Evolutionary conservation across 2,329 filamentous ascomycete genomes (phyloP).

Genomic region (Penicillium sp.): DNA sequence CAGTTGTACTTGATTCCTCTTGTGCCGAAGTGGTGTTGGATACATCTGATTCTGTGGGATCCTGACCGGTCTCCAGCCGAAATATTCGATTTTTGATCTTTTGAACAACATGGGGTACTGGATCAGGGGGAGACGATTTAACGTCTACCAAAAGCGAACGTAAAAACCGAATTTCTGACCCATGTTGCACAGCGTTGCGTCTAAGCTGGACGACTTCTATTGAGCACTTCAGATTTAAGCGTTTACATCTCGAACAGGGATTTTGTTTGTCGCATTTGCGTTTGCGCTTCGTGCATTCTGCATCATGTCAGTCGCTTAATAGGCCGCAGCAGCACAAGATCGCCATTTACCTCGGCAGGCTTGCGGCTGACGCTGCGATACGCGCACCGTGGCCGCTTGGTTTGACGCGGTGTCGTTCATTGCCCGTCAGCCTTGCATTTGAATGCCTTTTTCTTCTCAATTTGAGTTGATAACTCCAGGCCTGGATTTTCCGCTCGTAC

Average conservation of each 20-base stretch:
- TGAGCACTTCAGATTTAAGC: slow-evolving; percentile 26
- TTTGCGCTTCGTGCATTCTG: slow-evolving; percentile 31
- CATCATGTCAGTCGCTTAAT: slow-evolving; percentile 9
- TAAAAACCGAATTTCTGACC: slow-evolving; percentile 29
- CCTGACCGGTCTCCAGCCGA: slow-evolving; percentile 22
- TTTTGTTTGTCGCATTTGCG: slow-evolving; percentile 29
- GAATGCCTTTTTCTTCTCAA: neutral
- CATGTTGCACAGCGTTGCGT: slow-evolving; percentile 27
- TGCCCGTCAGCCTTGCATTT: neutral
- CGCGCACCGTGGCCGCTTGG: slow-evolving; percentile 14
- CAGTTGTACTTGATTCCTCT: slow-evolving; percentile 8
- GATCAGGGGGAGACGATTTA: slow-evolving; percentile 13
- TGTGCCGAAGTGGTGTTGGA: neutral
- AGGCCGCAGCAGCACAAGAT: neutral
- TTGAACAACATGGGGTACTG: slow-evolving; percentile 6
- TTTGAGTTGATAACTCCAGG: neutral
- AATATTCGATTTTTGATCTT: slow-evolving; percentile 24
- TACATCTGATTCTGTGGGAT: slow-evolving; percentile 1
- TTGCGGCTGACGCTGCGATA: slow-evolving; percentile 28
- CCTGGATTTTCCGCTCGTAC: neutral
- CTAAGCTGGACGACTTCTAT: slow-evolving; percentile 28
- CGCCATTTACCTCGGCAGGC: slow-evolving; percentile 25
- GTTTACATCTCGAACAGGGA: slow-evolving; percentile 26
- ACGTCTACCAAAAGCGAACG: slow-evolving; percentile 23
- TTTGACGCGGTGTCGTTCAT: neutral